A percentile compares a stretch with the other conserved stretches of the same genome.
These are phyloP conservation scores for Cryptococcus sp. DNA, from an alignment of 1,284 basidiomycete species.

Conservation along the genomic window DNA sequence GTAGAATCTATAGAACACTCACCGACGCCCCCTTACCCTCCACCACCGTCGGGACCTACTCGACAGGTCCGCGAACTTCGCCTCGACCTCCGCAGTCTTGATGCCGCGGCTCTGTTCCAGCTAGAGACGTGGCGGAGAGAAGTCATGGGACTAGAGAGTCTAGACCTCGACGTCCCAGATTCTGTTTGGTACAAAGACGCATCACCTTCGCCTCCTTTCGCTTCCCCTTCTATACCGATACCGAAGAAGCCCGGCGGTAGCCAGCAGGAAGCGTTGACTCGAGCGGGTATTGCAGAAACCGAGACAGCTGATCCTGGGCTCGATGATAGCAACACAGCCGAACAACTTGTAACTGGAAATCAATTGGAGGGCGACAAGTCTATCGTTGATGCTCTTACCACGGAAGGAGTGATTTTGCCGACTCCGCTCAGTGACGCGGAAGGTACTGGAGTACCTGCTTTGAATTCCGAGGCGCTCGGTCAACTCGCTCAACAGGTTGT, in stretches of 20 bases:
- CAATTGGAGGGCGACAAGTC: not conserved
- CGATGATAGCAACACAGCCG: not conserved
- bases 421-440: not conserved
- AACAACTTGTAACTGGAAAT: not conserved
- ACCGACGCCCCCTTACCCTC: conserved; percentile 17
- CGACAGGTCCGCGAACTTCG: conserved; percentile 41
- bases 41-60: conserved; percentile 32
- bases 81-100: conserved; percentile 41
- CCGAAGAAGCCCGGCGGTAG: not conserved
- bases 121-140: conserved; percentile 45
- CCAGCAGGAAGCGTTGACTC: not conserved
- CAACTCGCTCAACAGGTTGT: not conserved
- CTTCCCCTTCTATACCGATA: conserved; percentile 6
- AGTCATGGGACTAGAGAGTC: conserved; percentile 25
- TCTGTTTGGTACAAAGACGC: conserved; percentile 31
- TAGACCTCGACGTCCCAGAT: conserved; percentile 16
- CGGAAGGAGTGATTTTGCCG: not conserved
- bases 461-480: not conserved
- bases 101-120: conserved; percentile 40
- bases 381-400: not conserved
- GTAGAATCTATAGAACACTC: conserved; percentile 4
- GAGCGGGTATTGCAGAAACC: not conserved
- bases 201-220: conserved; percentile 15
- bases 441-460: not conserved
- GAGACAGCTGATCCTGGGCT: too few relatives aligned